Evolutionary conservation across 2,329 filamentous ascomycete species (phyloP), one percentile per base, ranked within the genome.

Genomic region (Aureobasidium sp.): DNA sequence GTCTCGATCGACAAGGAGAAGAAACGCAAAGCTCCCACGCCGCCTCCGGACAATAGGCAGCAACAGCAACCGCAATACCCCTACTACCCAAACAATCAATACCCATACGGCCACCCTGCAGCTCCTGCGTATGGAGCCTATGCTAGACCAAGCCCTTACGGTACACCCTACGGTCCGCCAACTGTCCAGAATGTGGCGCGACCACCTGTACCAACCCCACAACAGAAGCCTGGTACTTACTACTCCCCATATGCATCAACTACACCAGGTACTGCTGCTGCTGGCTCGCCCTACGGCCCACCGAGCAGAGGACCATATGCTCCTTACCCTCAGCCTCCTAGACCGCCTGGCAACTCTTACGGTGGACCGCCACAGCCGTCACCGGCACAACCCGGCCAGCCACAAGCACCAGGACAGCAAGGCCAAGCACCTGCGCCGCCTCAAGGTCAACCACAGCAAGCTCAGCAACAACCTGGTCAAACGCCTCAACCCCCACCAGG

Each of bases 1-100:
- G 78, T 82, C 5, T 82, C 82, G 3, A 82, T 85, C 45, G 82
- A 85, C 65, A 84, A 83, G 65, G 75, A 77, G 51, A 71, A 73
- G 42, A 83, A 82, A 71, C 82, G 82, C 68, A 73, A 76, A 30
- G 78, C 78, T 54, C 76, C 77, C 41, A 75, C 76, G 48, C 76
- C 75, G 36, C 71, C 71, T 8, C 53, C 57, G n/a, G 61, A 64
- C 6, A 62, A 54, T 41, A 59, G 53, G 25, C 61, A 34, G 13
- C 8, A 51, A 8, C 62, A 63, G 49, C 63, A 63, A 45, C 50
- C 29, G 37, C 50, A 54, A 8, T 64, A 66, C 41, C 62, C 63
- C 3, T 64, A 66, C 49, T 62, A 58, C 44, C 59, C 61, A 21
- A 61, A 62, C 29, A 55, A 45, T 10, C 64, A 66, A 21, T 65